phyloP scores from a whole-genome alignment of 805 yeast genomes.

The Candida piceae region DNA sequence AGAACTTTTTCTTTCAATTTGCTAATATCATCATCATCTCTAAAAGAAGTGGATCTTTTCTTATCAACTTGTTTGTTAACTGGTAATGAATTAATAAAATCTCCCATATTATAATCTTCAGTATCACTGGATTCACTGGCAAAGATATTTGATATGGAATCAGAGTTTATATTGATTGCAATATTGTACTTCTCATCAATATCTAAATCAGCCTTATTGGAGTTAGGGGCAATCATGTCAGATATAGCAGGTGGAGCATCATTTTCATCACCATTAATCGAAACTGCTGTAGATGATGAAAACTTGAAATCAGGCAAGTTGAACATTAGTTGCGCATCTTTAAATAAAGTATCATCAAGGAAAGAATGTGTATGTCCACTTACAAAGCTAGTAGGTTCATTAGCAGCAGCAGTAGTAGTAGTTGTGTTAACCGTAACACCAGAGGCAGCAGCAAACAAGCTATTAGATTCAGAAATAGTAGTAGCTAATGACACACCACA shows the following conservation, averaged over 20 bases:
- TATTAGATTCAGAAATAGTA: too few species aligned
- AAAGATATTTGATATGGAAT: neutral
- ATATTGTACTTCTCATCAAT: neutral
- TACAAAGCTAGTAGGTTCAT: too few species aligned
- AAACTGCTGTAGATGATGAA: neutral
- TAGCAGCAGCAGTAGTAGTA: neutral
- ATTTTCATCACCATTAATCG: neutral
- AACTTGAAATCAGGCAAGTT: constrained; percentile 6
- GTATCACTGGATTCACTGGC: neutral
- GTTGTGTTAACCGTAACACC: too few species aligned
- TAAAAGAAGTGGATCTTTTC: constrained; percentile 17
- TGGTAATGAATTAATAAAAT: constrained; percentile 2
- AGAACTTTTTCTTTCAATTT: constrained; percentile 27
- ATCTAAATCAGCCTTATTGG: neutral
- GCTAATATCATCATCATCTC: constrained; percentile 28
- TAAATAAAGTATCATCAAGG: constrained; percentile 10
- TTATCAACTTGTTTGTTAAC: neutral
- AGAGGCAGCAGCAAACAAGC: too few species aligned
- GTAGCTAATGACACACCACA: constrained; percentile 5
- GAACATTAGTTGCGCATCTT: constrained; percentile 3
- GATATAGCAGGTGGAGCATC: neutral
- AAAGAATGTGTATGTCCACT: constrained; percentile 9
- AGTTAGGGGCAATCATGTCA: too few species aligned
- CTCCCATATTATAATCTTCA: constrained; percentile 1
- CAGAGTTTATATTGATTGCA: neutral